Evolutionary conservation across 2,329 filamentous ascomycete species (phyloP), one percentile per base, ranked within the genome.

Genomic region (Fusarium fracticaudum): DNA sequence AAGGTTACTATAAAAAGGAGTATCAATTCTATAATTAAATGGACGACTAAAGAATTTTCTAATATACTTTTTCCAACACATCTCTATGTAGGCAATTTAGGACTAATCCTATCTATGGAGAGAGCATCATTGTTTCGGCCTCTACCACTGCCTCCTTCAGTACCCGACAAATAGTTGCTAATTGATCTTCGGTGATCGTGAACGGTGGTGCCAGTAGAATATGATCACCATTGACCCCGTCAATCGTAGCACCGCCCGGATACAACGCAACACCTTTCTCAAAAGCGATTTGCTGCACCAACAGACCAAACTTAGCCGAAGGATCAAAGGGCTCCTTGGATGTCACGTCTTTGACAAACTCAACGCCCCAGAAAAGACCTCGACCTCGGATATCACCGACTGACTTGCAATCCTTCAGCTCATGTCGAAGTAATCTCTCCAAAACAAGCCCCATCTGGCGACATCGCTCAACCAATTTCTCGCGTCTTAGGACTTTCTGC

Each of bases 121-220:
- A 37, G 3, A 13, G 9, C 3, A 41, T 22, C 20, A 35, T 53
- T 7, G n/a, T n/a, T 44, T 77, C 74, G 5, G 69, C 54, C 3
- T 74, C 71, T 2, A 64, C 18, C 0, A 77, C 64, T 1, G 75
- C 75, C 15, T 76, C 61, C 31, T 40, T 63, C 3, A 77, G 26
- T 2, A 60, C 45, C 12, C 17, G 24, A 20, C 71, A 77, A 8
- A 77, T 76, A 15, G 17, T 59, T 0, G 7, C 37, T 12, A 82
- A 24, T 38, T 82, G 73, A 18, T 74, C 75, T 14, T 72, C 67
- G 0, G 86, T 90, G 29, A 91, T 85, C 45, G 89, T 94, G 79
- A 91, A 94, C 0, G 93, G 87, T 4, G 93, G 93, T 0, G 66
- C 64, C 22, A 95, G 77, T n/a, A 95, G 85, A 41, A 94, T 84